Evolutionary conservation across 176 grass and related monocot species (phyloP).

Genomic region (Tillandsia leiboldiana): DNA sequence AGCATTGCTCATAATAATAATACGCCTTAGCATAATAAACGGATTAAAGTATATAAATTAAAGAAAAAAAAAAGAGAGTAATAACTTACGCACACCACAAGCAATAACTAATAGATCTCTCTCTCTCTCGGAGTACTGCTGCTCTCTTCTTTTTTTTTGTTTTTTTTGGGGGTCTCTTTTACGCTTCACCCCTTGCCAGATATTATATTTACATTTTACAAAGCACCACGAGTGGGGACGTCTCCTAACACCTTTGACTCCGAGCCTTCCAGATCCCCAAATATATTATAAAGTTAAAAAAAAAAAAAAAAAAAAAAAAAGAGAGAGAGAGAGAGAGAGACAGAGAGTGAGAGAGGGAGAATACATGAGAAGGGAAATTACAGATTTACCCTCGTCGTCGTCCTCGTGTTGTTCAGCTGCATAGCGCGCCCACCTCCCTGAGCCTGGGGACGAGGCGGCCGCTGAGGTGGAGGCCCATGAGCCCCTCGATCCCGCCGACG

Average conservation of each 20-base stretch:
- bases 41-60: too few relatives aligned
- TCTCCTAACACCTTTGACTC: not conserved
- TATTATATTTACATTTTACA: not conserved
- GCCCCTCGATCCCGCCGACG: conserved; percentile 73
- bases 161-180: not conserved
- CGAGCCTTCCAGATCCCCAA: conserved; percentile 27
- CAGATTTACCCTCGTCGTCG: not conserved
- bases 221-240: not conserved
- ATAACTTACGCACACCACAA: too few relatives aligned
- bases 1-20: too few relatives aligned
- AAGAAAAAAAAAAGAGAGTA: too few relatives aligned
- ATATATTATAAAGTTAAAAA: not conserved
- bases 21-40: too few relatives aligned
- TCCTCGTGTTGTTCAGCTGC: not conserved
- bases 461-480: conserved; percentile 87
- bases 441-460: conserved; percentile 39
- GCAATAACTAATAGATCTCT: too few relatives aligned
- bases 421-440: conserved; percentile 28
- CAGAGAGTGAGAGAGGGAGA: not conserved
- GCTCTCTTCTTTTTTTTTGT: too few relatives aligned
- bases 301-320: conserved; percentile 1
- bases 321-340: conserved; percentile 4
- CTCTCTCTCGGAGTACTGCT: too few relatives aligned
- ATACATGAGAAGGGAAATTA: conserved; percentile 8
- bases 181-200: not conserved